Evolutionary conservation across 148 eudicot genomes (phyloP).

Genomic region (Suaeda aralocaspica): DNA sequence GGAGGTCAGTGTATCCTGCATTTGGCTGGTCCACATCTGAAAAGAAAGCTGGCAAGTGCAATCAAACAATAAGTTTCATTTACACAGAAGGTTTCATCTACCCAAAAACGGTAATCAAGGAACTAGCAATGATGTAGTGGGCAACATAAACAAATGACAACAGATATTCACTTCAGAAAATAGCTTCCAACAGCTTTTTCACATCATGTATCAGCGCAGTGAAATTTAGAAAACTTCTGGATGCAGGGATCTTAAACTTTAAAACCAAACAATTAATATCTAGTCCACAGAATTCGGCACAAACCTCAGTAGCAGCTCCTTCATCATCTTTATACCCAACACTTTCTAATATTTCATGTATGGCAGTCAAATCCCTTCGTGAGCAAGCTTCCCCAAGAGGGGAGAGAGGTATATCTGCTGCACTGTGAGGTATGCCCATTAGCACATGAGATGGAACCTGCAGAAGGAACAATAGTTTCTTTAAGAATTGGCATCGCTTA

Average conservation of each 20-base stretch:
- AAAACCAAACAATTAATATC: neutral
- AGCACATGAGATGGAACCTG: constrained; percentile 85
- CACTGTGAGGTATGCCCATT: constrained; percentile 71
- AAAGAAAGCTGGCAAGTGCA: constrained; percentile 72
- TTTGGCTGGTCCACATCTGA: constrained; percentile 98
- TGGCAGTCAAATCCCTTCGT: constrained; percentile 89
- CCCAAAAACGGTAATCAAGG: neutral
- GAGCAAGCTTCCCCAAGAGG: constrained; percentile 90
- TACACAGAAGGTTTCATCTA: neutral
- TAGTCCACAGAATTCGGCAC: constrained; percentile 16
- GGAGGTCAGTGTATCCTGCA: constrained; percentile 87
- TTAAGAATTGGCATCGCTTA: neutral
- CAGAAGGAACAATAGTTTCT: constrained; percentile 7
- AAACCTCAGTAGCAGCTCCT: constrained; percentile 97
- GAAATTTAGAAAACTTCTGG: no score
- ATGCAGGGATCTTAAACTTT: neutral
- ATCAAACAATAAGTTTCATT: neutral
- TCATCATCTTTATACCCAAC: constrained; percentile 93
- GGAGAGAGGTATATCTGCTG: constrained; percentile 50
- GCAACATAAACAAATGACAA: neutral
- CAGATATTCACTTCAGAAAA: neutral
- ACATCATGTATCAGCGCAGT: no score
- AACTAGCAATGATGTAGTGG: neutral
- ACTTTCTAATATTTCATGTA: constrained; percentile 70
- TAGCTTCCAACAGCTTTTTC: neutral